Percentiles rank a stretch among this genome's conserved stretches.
Conservation (phyloP, 495 filamentous ascomycete genomes). For the Evernia prunastri region DNA sequence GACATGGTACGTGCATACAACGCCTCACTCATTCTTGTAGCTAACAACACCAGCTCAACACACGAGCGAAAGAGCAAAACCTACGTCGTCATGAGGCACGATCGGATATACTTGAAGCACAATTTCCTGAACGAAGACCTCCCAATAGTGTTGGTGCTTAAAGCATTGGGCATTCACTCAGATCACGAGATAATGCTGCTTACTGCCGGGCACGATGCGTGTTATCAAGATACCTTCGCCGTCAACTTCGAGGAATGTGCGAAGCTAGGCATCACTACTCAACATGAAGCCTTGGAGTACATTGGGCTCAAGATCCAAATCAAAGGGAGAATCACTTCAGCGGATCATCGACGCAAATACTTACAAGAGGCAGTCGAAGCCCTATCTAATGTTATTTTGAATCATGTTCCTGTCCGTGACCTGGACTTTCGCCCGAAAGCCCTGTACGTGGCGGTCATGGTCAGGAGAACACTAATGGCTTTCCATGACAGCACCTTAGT, state of each 20-base stretch:
- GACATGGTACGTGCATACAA: conserved; percentile 48
- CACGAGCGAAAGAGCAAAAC: conserved; percentile 96
- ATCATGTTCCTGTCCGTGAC: conserved; percentile 83
- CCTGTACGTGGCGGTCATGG: conserved; percentile 93
- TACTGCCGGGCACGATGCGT: conserved; percentile 72
- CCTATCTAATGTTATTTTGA: conserved; percentile 81
- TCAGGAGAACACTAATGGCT: conserved; percentile 86
- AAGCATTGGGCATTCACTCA: conserved; percentile 87
- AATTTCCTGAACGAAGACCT: conserved; percentile 89
- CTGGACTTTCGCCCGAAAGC: conserved; percentile 93
- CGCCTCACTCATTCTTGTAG: background rate
- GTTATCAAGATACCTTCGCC: conserved; percentile 87
- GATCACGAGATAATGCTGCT: conserved; percentile 90
- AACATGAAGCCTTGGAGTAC: conserved; percentile 91
- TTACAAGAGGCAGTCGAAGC: conserved; percentile 88
- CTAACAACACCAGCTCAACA: conserved; percentile 62
- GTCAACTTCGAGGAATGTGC: conserved; percentile 91
- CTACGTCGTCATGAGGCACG: conserved; percentile 89
- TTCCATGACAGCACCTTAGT: conserved; percentile 80
- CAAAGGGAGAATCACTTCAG: conserved; percentile 52
- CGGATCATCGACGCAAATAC: conserved; percentile 55
- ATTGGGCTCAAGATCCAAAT: conserved; percentile 81
- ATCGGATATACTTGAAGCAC: conserved; percentile 79
- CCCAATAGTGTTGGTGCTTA: conserved; percentile 84
- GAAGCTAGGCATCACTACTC: conserved; percentile 74